Percentiles rank a stretch among this genome's conserved stretches.
Conservation (phyloP, 306 rosid species). For the Vigna nakashimae region DNA sequence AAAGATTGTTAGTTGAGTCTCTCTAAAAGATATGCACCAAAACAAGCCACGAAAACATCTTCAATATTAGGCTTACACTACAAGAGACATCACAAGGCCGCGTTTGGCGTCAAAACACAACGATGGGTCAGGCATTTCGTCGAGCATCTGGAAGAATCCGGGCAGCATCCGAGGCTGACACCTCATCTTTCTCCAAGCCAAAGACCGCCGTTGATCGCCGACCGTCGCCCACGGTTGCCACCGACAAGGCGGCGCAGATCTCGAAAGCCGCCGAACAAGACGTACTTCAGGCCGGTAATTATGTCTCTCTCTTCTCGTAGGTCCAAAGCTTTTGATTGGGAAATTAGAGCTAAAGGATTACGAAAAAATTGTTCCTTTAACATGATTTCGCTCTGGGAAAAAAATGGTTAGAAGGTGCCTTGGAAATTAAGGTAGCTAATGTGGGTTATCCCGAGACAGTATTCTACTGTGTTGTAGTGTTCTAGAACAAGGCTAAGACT, state of each 20-base stretch:
- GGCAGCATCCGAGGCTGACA: slow-evolving; percentile 54
- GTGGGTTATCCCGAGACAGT: background rate
- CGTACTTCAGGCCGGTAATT: slow-evolving; percentile 56
- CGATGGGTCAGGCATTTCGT: slow-evolving; percentile 98
- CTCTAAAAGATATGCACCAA: background rate
- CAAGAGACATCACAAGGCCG: background rate
- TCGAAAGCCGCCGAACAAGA: slow-evolving; percentile 49
- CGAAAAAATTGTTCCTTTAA: background rate
- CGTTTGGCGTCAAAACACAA: slow-evolving; percentile 16
- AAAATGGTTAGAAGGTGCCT: background rate
- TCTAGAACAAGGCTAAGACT: background rate
- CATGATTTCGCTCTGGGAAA: slow-evolving; percentile 12
- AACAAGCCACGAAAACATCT: background rate
- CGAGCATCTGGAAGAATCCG: slow-evolving; percentile 86
- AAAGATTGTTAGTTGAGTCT: background rate
- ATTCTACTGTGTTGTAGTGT: background rate
- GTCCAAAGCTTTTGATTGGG: background rate
- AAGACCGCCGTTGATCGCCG: slow-evolving; percentile 56
- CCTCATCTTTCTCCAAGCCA: slow-evolving; percentile 58
- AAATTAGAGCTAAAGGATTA: slow-evolving; percentile 34
- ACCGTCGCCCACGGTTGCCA: slow-evolving; percentile 44
- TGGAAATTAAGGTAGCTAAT: slow-evolving; percentile 11
- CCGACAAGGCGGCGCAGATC: slow-evolving; percentile 47
- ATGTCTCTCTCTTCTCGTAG: background rate
- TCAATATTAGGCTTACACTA: background rate